A percentile compares a stretch with the other conserved stretches of the same genome.
phyloP scores from a whole-genome alignment of 805 yeast species.

The Candida nanaspora region DNA sequence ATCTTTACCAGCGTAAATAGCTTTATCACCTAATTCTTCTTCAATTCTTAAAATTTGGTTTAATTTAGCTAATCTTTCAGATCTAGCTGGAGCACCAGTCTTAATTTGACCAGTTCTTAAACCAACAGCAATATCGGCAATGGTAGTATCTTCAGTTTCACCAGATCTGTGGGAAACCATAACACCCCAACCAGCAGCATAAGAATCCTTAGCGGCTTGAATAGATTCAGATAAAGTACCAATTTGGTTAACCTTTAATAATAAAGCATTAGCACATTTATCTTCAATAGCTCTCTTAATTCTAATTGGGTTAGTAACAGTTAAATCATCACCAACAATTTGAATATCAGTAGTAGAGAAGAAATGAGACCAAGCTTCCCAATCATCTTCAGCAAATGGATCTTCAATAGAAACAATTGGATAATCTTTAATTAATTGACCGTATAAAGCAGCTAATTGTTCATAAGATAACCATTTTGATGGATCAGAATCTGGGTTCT shows the following conservation, averaged over 20 bases:
- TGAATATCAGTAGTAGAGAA: conserved; percentile 69
- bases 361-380: conserved; percentile 97
- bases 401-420: conserved; percentile 98
- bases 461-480: conserved; percentile 88
- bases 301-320: conserved; percentile 96
- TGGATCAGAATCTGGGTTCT: conserved; percentile 88
- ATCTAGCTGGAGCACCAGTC: conserved; percentile 99
- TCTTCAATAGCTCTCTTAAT: conserved; percentile 92
- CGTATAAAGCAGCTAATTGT: conserved; percentile 82
- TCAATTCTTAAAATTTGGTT: conserved; percentile 98
- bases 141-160: conserved; percentile 98
- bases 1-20: conserved; percentile 87
- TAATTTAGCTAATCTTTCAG: conserved; percentile 98
- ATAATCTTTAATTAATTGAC: conserved; percentile 72
- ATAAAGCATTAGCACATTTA: conserved; percentile 91
- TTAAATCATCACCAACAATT: conserved; percentile 96
- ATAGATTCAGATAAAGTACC: conserved; percentile 96
- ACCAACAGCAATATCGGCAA: conserved; percentile 97
- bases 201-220: conserved; percentile 93
- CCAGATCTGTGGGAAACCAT: conserved; percentile 99
- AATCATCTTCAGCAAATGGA: conserved; percentile 99
- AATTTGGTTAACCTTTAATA: conserved; percentile 97
- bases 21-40: conserved; percentile 97
- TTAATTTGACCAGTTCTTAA: conserved; percentile 97
- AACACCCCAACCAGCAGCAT: conserved; percentile 97